A percentile compares a stretch with the other conserved stretches of the same genome.
phyloP scores from a whole-genome alignment of 1,139 yeast species.

The Kodamaea anthophila region DNA sequence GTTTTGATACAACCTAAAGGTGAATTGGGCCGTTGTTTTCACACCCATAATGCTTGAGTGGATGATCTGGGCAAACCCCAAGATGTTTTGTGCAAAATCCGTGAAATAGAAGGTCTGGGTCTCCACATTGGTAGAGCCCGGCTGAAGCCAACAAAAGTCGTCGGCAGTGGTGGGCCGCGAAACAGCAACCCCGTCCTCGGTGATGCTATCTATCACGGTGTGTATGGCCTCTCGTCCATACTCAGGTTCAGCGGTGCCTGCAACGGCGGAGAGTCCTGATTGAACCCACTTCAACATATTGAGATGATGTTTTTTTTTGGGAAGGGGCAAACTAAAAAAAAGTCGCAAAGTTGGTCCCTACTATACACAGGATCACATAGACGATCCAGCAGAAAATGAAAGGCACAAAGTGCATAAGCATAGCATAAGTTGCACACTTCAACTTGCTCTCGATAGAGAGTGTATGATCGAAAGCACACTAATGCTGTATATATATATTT shows the following conservation, averaged over 20 bases:
- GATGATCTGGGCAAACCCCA: slow-evolving; percentile 90
- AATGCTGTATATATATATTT: too few species aligned
- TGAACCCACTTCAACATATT: slow-evolving; percentile 78
- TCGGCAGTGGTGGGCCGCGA: slow-evolving; percentile 45
- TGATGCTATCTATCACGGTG: slow-evolving; percentile 62
- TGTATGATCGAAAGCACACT: too few species aligned
- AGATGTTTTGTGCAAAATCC: slow-evolving; percentile 53
- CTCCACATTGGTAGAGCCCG: slow-evolving; percentile 84
- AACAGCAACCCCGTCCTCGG: slow-evolving; percentile 29
- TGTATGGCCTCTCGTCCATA: slow-evolving; percentile 90
- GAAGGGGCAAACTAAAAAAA: slow-evolving; percentile 1
- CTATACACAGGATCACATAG: slow-evolving; percentile 1
- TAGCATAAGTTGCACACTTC: too few species aligned
- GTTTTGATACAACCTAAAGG: slow-evolving; percentile 68
- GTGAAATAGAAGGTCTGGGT: slow-evolving; percentile 88
- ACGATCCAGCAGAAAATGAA: too few species aligned
- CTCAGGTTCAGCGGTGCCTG: slow-evolving; percentile 96
- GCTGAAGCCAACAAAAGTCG: slow-evolving; percentile 73
- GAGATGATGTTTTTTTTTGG: slow-evolving; percentile 3
- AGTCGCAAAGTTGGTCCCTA: neutral
- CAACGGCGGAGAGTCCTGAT: slow-evolving; percentile 85
- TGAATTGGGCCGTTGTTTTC: slow-evolving; percentile 90
- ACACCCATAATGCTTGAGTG: slow-evolving; percentile 89
- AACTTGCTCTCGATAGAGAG: too few species aligned
- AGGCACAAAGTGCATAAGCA: too few species aligned